Evolutionary conservation across 768 basidiomycete genomes (phyloP).

Genomic region (Lentinula edodes): DNA sequence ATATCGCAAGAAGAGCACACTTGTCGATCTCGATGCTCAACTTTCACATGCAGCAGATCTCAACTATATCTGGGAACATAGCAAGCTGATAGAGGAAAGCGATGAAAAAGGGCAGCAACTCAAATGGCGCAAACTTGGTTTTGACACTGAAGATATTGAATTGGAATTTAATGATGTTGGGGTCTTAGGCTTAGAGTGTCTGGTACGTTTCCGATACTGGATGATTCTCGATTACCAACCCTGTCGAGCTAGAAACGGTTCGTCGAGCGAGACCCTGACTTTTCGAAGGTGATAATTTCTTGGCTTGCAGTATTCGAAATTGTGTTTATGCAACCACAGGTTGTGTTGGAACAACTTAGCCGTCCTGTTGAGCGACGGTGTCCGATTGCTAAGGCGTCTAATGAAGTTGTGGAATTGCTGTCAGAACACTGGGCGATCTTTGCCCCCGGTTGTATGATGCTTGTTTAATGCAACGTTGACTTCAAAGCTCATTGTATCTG

Average conservation of each 20-base stretch:
- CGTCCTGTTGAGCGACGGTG: slow-evolving; percentile 71
- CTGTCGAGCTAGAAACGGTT: slow-evolving; percentile 48
- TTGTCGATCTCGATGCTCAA: slow-evolving; percentile 65
- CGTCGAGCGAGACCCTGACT: slow-evolving; percentile 66
- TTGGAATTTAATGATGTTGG: slow-evolving; percentile 78
- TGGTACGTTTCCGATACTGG: slow-evolving; percentile 42
- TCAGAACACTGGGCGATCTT: slow-evolving; percentile 84
- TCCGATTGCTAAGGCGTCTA: slow-evolving; percentile 78
- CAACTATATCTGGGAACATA: slow-evolving; percentile 62
- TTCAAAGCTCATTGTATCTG: slow-evolving; percentile 2
- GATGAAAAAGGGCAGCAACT: slow-evolving; percentile 43
- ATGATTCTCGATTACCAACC: not conserved
- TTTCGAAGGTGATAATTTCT: slow-evolving; percentile 53
- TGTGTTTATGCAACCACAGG: slow-evolving; percentile 30
- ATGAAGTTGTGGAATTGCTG: slow-evolving; percentile 79
- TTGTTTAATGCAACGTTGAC: slow-evolving; percentile 2
- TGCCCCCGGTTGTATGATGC: slow-evolving; percentile 71
- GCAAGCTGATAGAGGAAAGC: slow-evolving; percentile 48
- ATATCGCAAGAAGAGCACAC: slow-evolving; percentile 75
- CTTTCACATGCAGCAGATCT: slow-evolving; percentile 52
- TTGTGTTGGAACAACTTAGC: slow-evolving; percentile 76
- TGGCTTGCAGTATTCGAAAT: not conserved
- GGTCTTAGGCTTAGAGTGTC: slow-evolving; percentile 74
- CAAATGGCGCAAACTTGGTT: slow-evolving; percentile 79
- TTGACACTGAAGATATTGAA: slow-evolving; percentile 66